Evolutionary conservation across 2,329 filamentous ascomycete genomes (phyloP).

Genomic region (Graphiopsis chlorocephala): DNA sequence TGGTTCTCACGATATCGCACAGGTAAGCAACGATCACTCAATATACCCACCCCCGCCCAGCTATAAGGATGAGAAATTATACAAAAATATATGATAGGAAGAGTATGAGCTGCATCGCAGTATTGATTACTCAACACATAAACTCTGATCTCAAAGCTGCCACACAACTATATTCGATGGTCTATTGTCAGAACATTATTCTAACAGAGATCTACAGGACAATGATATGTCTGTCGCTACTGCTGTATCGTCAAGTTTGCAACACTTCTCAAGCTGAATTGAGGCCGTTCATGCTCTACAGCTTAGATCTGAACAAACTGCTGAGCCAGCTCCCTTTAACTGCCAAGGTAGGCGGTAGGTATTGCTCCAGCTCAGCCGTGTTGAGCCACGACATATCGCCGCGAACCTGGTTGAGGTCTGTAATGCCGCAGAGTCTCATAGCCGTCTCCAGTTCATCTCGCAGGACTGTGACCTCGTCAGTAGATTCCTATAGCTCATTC

Average conservation of each 20-base stretch:
- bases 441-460: conserved; percentile 63
- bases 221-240: not conserved
- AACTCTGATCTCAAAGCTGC: conserved; percentile 5
- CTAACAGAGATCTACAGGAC: not conserved
- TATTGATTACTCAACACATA: conserved; percentile 29
- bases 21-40: not conserved
- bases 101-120: conserved; percentile 35
- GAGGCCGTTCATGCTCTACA: not conserved
- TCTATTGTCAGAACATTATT: not conserved
- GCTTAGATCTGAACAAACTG: conserved; percentile 5
- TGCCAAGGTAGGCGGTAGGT: conserved; percentile 39
- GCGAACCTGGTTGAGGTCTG: conserved; percentile 58
- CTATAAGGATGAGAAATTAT: conserved; percentile 27
- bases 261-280: not conserved
- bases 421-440: conserved; percentile 65
- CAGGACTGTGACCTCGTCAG: conserved; percentile 33
- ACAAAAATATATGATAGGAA: conserved; percentile 37
- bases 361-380: conserved; percentile 49
- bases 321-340: not conserved
- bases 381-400: conserved; percentile 57
- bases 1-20: not conserved
- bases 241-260: not conserved
- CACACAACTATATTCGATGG: not conserved
- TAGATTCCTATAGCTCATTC: conserved; percentile 13
- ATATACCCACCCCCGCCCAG: not conserved